Evolutionary conservation across 805 yeast genomes (phyloP), one percentile per base, ranked within the genome.

Genomic region (Helenozyma rhizophorensis): DNA sequence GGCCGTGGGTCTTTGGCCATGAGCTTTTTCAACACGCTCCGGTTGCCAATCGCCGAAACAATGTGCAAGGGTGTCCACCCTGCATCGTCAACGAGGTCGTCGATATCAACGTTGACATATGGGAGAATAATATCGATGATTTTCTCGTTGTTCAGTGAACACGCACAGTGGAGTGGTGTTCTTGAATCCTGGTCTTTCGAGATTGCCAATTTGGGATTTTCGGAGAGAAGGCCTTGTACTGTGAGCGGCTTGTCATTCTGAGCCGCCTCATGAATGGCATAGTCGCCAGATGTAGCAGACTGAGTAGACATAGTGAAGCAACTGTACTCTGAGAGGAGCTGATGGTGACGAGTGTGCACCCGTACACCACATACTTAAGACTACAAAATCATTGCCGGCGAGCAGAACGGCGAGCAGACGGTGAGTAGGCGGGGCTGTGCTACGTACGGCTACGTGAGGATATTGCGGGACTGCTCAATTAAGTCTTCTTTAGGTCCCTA

Each of bases 11-110:
- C 63, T 9, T 43, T 38, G 0, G 54, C 58, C 43, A 78, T 60
- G n/a, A 87, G 50, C 27, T 64, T 47, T 8, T 70, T 62, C 3
- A 86, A 46, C 7, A 80, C 69, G 6, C 64, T 68, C 14, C 65
- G 45, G 47, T 77, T 74, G 0, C 96, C 96, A 2, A 81, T 66
- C 0, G 96, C 74, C 0, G 83, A 72, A 0, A 93, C 87, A 32
- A 90, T 79, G 56, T 89, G 97, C 21, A 86, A 49, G 1, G 94
- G 87, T 0, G 90, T 81, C 96, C 96, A 89, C 1, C 95, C 95
- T 9, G 89, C 68, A 13, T 72, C 80, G 54, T 89, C 97, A 0
- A 45, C 52, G 47, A 68, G 54, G 3, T 80, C 83, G 51, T 87
- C 93, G 9, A 87, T 54, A 42, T 86, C 90, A 15, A 73, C 58